These are phyloP conservation scores for Sinapis alba DNA, from an alignment of 441 rosid genomes.

Conservation along the genomic window DNA sequence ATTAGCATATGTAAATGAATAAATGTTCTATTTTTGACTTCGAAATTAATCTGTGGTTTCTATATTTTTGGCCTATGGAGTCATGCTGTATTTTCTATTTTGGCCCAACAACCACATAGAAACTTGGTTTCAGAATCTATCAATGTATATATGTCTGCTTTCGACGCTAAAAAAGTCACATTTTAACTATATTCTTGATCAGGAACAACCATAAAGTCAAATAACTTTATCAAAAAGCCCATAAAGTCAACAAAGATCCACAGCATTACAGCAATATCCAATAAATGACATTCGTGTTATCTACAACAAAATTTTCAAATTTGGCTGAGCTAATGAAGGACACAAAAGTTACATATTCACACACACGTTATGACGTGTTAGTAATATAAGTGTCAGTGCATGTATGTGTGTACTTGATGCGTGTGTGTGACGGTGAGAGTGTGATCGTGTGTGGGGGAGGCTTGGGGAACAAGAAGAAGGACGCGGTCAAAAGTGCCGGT, in stretches of 20 bases:
- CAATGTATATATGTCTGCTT: background rate
- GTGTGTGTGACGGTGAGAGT: constrained; percentile 28
- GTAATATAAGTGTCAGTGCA: background rate
- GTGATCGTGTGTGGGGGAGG: constrained; percentile 20
- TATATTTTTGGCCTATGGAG: background rate
- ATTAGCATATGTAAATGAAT: background rate
- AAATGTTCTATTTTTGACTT: background rate
- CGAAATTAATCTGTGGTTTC: background rate
- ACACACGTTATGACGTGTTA: constrained; percentile 17
- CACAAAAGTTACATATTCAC: constrained; percentile 25
- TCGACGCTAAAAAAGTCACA: background rate
- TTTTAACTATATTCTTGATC: background rate
- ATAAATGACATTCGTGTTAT: background rate
- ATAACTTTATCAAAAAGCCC: background rate
- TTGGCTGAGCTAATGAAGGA: constrained; percentile 17
- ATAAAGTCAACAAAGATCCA: constrained; percentile 6
- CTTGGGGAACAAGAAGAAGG: constrained; percentile 37
- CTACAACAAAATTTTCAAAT: constrained; percentile 8
- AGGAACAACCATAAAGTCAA: background rate
- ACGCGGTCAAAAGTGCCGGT: constrained; percentile 43
- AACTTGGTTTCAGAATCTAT: background rate
- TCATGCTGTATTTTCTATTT: background rate
- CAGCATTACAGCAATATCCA: constrained; percentile 6
- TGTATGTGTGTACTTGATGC: constrained; percentile 11
- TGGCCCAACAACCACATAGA: constrained; percentile 4